phyloP scores from a whole-genome alignment of 306 rosid genomes.

The Argentina anserina region DNA sequence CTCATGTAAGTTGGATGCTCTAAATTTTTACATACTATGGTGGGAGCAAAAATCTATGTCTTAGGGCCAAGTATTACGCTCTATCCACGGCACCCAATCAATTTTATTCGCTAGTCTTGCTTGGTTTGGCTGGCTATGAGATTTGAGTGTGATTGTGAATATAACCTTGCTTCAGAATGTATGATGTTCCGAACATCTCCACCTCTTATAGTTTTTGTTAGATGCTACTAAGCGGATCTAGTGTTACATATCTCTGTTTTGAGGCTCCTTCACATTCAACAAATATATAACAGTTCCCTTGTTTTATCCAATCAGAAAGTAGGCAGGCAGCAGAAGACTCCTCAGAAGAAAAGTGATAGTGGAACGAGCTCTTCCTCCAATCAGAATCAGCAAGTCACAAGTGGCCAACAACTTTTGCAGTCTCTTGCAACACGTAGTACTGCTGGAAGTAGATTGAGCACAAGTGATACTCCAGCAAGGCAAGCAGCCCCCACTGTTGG shows the following conservation, averaged over 20 bases:
- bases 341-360: conserved; percentile 37
- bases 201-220: neutral
- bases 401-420: conserved; percentile 63
- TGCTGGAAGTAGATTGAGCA: conserved; percentile 36
- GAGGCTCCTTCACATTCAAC: neutral
- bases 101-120: neutral
- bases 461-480: conserved; percentile 35
- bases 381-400: conserved; percentile 46
- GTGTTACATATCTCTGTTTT: neutral
- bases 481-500: conserved; percentile 33
- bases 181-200: neutral
- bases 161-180: neutral
- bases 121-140: neutral
- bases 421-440: conserved; percentile 52
- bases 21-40: neutral
- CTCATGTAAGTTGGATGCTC: neutral
- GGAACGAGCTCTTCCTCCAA: conserved; percentile 52
- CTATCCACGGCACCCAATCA: too few relatives aligned
- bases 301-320: conserved; percentile 46
- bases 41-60: neutral
- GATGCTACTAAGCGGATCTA: neutral
- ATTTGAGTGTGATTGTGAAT: neutral
- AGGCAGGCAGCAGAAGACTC: conserved; percentile 45
- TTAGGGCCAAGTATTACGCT: neutral
- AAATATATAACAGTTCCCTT: neutral